These are phyloP conservation scores for Durotheca rogersii DNA, from an alignment of 495 filamentous ascomycete genomes.

Conservation along the genomic window DNA sequence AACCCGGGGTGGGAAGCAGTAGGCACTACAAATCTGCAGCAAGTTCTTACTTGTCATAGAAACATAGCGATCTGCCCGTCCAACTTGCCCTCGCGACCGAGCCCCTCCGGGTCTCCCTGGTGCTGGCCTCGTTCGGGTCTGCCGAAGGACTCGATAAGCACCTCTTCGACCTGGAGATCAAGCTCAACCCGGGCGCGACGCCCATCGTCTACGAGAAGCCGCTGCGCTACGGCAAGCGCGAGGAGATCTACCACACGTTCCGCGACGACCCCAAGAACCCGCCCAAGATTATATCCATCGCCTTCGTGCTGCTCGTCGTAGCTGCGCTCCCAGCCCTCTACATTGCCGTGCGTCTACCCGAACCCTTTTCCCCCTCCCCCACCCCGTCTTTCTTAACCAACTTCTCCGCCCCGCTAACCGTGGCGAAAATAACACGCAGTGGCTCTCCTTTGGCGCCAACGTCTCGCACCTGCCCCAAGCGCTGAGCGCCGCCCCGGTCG, in stretches of 20 bases:
- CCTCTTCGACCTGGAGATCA: constrained; percentile 60
- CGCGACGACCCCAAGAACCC: constrained; percentile 74
- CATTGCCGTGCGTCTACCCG: constrained; percentile 58
- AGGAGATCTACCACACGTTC: constrained; percentile 92
- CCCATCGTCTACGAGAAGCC: constrained; percentile 63
- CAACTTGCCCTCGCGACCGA: constrained; percentile 69
- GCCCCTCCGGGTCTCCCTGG: constrained; percentile 72
- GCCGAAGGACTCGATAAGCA: constrained; percentile 68
- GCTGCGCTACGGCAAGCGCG: constrained; percentile 74
- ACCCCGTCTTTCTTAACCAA: too few species aligned
- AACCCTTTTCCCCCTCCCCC: neutral
- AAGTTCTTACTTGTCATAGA: constrained; percentile 49
- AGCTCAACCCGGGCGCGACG: constrained; percentile 58
- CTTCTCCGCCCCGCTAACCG: neutral
- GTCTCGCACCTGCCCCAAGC: constrained; percentile 75
- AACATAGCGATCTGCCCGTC: constrained; percentile 83
- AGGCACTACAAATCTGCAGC: neutral
- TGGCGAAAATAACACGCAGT: constrained; percentile 48
- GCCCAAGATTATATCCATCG: constrained; percentile 75
- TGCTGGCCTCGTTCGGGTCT: constrained; percentile 84
- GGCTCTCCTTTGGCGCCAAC: constrained; percentile 82
- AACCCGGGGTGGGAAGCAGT: neutral
- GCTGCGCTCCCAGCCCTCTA: constrained; percentile 71
- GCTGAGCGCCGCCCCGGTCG: constrained; percentile 67
- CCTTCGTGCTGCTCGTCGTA: constrained; percentile 71